A percentile compares a stretch with the other conserved stretches of the same genome.
These are phyloP conservation scores for Phytophthora sp. DNA, from an alignment of 352 stramenopile species.

Conservation along the genomic window DNA sequence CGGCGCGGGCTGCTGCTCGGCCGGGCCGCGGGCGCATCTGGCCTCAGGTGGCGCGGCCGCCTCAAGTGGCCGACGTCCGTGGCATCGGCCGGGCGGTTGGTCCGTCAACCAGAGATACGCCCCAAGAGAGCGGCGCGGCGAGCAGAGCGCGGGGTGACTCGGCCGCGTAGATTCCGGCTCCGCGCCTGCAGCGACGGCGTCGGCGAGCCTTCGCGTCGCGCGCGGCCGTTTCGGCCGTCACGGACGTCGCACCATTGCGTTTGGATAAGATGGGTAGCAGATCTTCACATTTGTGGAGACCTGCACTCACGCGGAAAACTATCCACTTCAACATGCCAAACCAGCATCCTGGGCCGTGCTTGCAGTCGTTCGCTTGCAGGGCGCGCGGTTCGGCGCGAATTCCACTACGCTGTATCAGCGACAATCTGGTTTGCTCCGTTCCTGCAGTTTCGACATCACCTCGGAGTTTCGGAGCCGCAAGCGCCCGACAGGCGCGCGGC, in stretches of 20 bases:
- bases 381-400: no score
- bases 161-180: no score
- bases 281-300: no score
- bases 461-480: not conserved
- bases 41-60: no score
- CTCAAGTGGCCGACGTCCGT: no score
- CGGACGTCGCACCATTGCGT: conserved; percentile 22
- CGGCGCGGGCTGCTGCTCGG: not conserved
- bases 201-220: no score
- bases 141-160: no score
- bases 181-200: not conserved
- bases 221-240: conserved; percentile 2
- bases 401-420: conserved; percentile 1
- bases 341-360: not conserved
- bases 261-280: conserved; percentile 12
- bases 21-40: no score
- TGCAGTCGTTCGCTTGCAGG: no score
- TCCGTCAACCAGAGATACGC: no score
- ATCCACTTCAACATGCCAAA: conserved; percentile 9
- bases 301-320: conserved; percentile 5
- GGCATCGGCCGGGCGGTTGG: no score
- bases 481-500: not conserved
- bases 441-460: conserved; percentile 4
- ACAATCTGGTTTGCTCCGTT: conserved; percentile 20
- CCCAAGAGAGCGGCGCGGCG: no score